A percentile compares a stretch with the other conserved stretches of the same genome.
These are phyloP conservation scores for Alternaria arborescens DNA, from an alignment of 2,329 filamentous ascomycete genomes.

Conservation along the genomic window DNA sequence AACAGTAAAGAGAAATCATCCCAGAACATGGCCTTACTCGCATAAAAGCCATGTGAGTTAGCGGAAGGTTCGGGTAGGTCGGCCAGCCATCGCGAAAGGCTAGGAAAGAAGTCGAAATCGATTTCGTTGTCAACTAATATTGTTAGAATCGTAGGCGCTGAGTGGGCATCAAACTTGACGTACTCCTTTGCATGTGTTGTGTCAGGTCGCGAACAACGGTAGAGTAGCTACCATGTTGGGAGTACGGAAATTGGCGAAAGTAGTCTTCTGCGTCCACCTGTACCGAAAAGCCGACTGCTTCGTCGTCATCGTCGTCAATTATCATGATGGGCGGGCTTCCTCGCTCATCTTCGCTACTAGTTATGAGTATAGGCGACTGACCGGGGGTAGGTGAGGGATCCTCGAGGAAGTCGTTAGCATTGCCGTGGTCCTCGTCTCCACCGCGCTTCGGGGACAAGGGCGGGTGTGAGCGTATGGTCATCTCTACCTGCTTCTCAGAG, in stretches of 20 bases:
- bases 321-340: slow-evolving; percentile 50
- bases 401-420: slow-evolving; percentile 15
- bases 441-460: slow-evolving; percentile 36
- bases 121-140: slow-evolving; percentile 24
- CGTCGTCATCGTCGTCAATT: slow-evolving; percentile 48
- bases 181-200: slow-evolving; percentile 39
- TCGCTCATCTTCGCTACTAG: slow-evolving; percentile 23
- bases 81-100: slow-evolving; percentile 40
- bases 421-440: slow-evolving; percentile 24
- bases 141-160: slow-evolving; percentile 22
- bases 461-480: slow-evolving; percentile 52
- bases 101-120: slow-evolving; percentile 36
- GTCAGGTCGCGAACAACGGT: slow-evolving; percentile 34
- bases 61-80: slow-evolving; percentile 33
- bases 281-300: slow-evolving; percentile 22
- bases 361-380: slow-evolving; percentile 25
- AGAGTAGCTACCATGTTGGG: slow-evolving; percentile 25
- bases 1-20: slow-evolving; percentile 43
- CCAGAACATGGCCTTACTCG: slow-evolving; percentile 45
- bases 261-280: slow-evolving; percentile 38
- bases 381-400: slow-evolving; percentile 15
- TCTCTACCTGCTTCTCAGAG: slow-evolving; percentile 44
- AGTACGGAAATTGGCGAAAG: slow-evolving; percentile 45
- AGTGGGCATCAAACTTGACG: slow-evolving; percentile 6
- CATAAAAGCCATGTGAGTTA: slow-evolving; percentile 35